These are phyloP conservation scores for Fusarium sp. DNA, from an alignment of 2,329 filamentous ascomycete genomes.

Conservation along the genomic window DNA sequence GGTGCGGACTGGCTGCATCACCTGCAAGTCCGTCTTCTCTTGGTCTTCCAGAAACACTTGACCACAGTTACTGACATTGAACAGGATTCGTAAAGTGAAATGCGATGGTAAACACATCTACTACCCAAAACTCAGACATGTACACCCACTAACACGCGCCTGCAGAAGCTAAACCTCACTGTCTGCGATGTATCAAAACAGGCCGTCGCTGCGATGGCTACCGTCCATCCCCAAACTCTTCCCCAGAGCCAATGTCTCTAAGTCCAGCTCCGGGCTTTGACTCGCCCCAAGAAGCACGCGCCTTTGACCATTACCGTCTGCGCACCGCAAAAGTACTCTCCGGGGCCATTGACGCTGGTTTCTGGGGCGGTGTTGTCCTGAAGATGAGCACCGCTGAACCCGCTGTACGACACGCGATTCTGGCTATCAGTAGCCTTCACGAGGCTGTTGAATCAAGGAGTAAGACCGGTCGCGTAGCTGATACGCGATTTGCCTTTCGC, in stretches of 20 bases:
- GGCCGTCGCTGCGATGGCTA: conserved; percentile 73
- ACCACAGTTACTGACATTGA: not conserved
- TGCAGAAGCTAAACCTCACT: conserved; percentile 65
- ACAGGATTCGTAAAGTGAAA: conserved; percentile 29
- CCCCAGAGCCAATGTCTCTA: conserved; percentile 29
- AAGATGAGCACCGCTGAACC: conserved; percentile 63
- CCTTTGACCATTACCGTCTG: conserved; percentile 55
- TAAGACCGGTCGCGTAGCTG: conserved; percentile 35
- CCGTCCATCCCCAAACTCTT: conserved; percentile 42
- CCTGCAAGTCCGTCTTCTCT: conserved; percentile 65
- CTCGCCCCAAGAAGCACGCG: conserved; percentile 44
- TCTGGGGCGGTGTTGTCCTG: conserved; percentile 63
- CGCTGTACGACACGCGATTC: conserved; percentile 64
- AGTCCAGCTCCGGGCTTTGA: conserved; percentile 44
- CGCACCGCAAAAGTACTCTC: conserved; percentile 59
- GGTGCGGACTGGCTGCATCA: conserved; percentile 67
- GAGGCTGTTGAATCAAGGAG: conserved; percentile 51
- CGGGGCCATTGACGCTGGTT: conserved; percentile 59
- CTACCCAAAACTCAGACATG: not conserved
- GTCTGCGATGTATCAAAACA: conserved; percentile 68
- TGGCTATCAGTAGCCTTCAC: conserved; percentile 66
- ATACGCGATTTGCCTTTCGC: conserved; percentile 46
- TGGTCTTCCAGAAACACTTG: rapidly evolving
- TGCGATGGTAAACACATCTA: conserved; percentile 29
- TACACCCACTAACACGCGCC: not conserved